phyloP scores from a whole-genome alignment of 257 asterid species.

The Orobanche coerulescens region DNA sequence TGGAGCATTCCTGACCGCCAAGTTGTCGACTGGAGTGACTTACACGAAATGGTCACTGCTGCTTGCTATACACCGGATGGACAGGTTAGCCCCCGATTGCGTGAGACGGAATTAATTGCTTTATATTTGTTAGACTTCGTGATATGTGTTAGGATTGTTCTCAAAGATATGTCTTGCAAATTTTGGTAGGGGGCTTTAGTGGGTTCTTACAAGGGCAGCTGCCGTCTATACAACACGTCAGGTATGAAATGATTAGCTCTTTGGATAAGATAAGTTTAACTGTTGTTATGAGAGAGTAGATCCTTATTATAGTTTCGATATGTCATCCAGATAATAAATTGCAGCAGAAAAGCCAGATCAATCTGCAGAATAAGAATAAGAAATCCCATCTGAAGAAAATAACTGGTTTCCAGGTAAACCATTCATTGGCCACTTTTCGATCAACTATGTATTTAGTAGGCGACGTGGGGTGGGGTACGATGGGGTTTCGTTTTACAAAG shows the following conservation, averaged over 20 bases:
- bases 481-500: too few relatives aligned
- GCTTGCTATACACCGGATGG: conserved; percentile 98
- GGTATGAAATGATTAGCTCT: conserved; percentile 33
- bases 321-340: conserved; percentile 52
- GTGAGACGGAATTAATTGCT: not conserved
- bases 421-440: not conserved
- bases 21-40: conserved; percentile 94
- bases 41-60: conserved; percentile 97
- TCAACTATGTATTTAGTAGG: not conserved
- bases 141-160: conserved; percentile 10
- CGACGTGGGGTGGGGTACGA: too few relatives aligned
- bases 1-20: conserved; percentile 96
- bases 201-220: conserved; percentile 85
- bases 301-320: not conserved
- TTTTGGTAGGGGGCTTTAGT: conserved; percentile 65
- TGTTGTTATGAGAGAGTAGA: conserved; percentile 4
- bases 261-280: conserved; percentile 6
- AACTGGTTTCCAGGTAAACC: conserved; percentile 87
- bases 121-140: conserved; percentile 11
- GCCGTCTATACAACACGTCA: conserved; percentile 55
- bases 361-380: conserved; percentile 77
- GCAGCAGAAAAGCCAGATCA: conserved; percentile 51
- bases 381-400: conserved; percentile 83
- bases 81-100: conserved; percentile 49
- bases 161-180: conserved; percentile 19